phyloP scores from a whole-genome alignment of 176 grass and related monocot species.

The Metroxylon sagu region DNA sequence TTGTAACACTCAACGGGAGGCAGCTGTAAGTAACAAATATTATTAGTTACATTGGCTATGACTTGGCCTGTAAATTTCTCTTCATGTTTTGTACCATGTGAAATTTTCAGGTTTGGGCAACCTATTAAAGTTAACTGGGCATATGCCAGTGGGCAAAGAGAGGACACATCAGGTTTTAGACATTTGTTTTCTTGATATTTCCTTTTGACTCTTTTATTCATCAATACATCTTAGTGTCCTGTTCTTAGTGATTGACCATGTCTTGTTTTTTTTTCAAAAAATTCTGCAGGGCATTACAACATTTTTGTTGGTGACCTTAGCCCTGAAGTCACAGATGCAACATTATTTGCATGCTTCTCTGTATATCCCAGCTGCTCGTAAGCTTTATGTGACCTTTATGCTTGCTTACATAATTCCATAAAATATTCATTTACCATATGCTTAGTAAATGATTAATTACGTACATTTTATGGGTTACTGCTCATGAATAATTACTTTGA shows the following conservation, averaged over 20 bases:
- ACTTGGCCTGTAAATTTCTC: slow-evolving; percentile 8
- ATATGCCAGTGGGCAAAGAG: slow-evolving; percentile 90
- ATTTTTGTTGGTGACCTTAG: slow-evolving; percentile 98
- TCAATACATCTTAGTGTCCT: background rate
- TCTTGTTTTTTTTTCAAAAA: too few species aligned
- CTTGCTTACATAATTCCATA: background rate
- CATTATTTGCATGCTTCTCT: slow-evolving; percentile 86
- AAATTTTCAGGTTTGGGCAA: slow-evolving; percentile 71
- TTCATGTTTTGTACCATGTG: background rate
- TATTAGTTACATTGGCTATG: background rate
- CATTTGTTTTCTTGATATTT: slow-evolving; percentile 12
- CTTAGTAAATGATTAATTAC: too few species aligned
- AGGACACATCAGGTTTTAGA: slow-evolving; percentile 84
- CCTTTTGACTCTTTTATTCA: slow-evolving; percentile 4
- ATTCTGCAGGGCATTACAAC: slow-evolving; percentile 65
- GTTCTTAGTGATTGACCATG: too few species aligned
- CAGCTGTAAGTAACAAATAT: slow-evolving; percentile 59
- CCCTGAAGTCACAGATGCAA: slow-evolving; percentile 89
- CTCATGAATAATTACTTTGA: too few species aligned
- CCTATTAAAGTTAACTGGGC: slow-evolving; percentile 98
- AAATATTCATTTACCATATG: too few species aligned
- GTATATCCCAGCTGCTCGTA: slow-evolving; percentile 89
- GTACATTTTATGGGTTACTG: too few species aligned
- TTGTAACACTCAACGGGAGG: slow-evolving; percentile 80
- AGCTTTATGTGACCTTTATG: slow-evolving; percentile 18